Conservation (phyloP, 352 stramenopile species). For the Globisporangium emineosum region DNA sequence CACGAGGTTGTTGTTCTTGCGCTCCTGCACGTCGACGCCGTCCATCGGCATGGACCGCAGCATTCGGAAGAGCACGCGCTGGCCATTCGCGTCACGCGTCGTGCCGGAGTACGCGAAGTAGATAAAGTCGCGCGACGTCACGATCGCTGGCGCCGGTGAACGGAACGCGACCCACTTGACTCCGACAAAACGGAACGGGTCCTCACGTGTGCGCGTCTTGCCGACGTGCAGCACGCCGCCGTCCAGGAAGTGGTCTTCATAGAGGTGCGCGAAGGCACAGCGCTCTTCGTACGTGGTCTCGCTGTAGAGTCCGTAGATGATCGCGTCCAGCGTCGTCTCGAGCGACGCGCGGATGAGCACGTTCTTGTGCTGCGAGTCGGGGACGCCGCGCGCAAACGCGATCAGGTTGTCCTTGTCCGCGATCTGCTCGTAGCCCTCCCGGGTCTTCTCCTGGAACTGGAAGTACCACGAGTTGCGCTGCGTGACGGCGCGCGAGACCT, state of each 20-base stretch:
- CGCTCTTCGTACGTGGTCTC: conserved; percentile 37
- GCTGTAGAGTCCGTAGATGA: conserved; percentile 36
- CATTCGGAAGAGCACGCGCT: conserved; percentile 37
- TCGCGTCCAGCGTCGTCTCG: conserved; percentile 42
- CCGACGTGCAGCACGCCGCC: conserved; percentile 39
- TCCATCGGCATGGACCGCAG: conserved; percentile 42
- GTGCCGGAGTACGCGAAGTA: conserved; percentile 42
- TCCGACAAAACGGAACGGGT: conserved; percentile 45
- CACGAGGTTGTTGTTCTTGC: conserved; percentile 28
- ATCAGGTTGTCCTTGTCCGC: conserved; percentile 30
- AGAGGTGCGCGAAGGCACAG: conserved; percentile 34
- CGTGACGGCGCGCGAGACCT: conserved; percentile 22
- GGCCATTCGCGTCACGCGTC: conserved; percentile 27
- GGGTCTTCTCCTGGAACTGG: conserved; percentile 28
- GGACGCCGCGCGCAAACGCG: conserved; percentile 26
- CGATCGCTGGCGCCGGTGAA: conserved; percentile 30
- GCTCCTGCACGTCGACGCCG: conserved; percentile 25
- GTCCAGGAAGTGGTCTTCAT: conserved; percentile 46
- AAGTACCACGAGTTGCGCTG: conserved; percentile 37
- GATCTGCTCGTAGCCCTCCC: conserved; percentile 35
- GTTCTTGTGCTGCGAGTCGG: conserved; percentile 23
- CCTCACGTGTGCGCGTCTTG: conserved; percentile 26
- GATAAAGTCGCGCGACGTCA: conserved; percentile 39
- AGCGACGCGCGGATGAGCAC: conserved; percentile 29
- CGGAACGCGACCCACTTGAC: conserved; percentile 44